Base-by-base conservation (phyloP, 371 early-diverging fungal genomes). In the Dichotomocladium elegans region DNA sequence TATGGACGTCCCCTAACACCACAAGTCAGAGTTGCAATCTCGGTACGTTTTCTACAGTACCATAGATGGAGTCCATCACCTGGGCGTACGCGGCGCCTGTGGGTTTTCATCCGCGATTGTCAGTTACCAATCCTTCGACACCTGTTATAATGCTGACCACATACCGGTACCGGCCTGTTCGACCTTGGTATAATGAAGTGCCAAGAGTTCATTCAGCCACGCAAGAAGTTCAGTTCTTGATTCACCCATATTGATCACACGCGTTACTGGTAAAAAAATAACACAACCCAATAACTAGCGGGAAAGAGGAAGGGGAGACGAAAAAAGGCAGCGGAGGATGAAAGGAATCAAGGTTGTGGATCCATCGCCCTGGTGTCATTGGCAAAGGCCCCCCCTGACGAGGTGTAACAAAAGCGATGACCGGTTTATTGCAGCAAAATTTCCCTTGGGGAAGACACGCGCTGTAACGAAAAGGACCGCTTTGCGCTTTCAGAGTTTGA, bases 161-260 rank as follows among this genome's bases (percentile, higher is more conserved):
- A 45, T 83, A 89, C 94, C 94, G 53, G 92, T 85, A 41, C 98
- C 96, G 45, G 89, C 82, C 59, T 95, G 95, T 66, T 96, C 96
- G 31, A 96, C 79, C 64, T 94, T 95, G 57, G 93, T 92, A 69
- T 91, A 91, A 56, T 79, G 88, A 42, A 92, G 71, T 52, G 87
- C 87, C 31, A 90, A 80, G 12, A 95, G 83, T 47, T 92, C 92
- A 66, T 96, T 97, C 54, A 95, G 47, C 98, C 98, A 96, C 33
- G 82, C 83, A 17, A 97, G 58, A 27, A 98, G 76, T 50, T 95
- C 95, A 28, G 80, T 86, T 68, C 96, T 79, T 41, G 87, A 87
- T 72, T 88, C 90, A 30, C 80, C 74, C 91, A 91, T 90, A 25
- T n/a, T n/a, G n/a, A n/a, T n/a, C n/a, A n/a, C n/a, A n/a, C n/a